phyloP scores from a whole-genome alignment of 169 alveolate genomes.

The Eimeria acervulina region DNA sequence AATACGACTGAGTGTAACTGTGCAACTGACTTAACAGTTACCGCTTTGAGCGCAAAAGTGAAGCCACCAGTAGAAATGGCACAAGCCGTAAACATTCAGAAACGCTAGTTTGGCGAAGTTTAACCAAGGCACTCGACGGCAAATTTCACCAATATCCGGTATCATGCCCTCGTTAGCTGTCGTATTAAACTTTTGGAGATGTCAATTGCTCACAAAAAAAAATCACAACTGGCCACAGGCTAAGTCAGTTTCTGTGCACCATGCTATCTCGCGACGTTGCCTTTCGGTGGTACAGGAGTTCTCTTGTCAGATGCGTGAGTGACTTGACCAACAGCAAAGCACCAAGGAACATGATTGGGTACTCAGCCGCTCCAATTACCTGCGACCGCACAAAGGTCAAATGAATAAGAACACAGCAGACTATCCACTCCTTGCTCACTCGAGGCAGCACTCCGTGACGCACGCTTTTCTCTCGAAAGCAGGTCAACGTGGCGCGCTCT shows the following conservation, averaged over 20 bases:
- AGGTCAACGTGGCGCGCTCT: background rate
- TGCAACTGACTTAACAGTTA: background rate
- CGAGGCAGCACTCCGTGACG: background rate
- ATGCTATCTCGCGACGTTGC: slow-evolving; percentile 11
- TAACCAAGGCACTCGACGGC: background rate
- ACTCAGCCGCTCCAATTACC: slow-evolving; percentile 69
- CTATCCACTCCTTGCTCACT: background rate
- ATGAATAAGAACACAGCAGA: background rate
- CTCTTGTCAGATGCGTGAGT: slow-evolving; percentile 35
- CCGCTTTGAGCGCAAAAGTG: background rate
- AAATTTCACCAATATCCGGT: background rate
- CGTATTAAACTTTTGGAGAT: background rate
- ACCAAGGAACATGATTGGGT: slow-evolving; percentile 62
- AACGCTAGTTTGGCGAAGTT: background rate
- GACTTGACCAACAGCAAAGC: slow-evolving; percentile 61
- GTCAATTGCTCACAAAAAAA: background rate
- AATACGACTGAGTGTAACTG: background rate
- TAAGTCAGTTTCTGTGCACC: background rate
- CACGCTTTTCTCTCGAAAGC: background rate
- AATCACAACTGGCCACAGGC: background rate
- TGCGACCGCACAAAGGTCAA: slow-evolving; percentile 5
- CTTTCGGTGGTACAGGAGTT: slow-evolving; percentile 43
- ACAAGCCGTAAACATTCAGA: background rate
- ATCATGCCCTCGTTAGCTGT: background rate
- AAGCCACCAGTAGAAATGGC: background rate